phyloP scores from a whole-genome alignment of 2,329 filamentous ascomycete genomes.

The Penicillium sp. region DNA sequence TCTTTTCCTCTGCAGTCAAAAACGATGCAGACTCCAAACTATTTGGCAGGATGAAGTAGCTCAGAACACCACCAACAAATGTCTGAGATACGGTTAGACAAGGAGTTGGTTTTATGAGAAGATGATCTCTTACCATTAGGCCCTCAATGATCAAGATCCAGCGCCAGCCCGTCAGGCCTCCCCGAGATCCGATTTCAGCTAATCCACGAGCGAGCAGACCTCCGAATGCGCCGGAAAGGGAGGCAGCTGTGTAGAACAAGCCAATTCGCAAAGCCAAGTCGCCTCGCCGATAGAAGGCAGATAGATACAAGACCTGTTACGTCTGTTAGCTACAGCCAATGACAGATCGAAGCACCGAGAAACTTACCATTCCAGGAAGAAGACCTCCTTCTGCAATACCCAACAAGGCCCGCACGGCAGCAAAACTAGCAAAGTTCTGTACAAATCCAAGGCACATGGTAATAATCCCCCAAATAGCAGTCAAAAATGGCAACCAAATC shows the following conservation, averaged over 20 bases:
- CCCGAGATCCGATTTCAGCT: constrained; percentile 55
- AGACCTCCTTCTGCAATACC: constrained; percentile 63
- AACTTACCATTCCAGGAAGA: constrained; percentile 59
- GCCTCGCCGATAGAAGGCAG: constrained; percentile 57
- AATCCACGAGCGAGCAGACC: constrained; percentile 60
- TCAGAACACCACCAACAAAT: constrained; percentile 50
- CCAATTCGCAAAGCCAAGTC: constrained; percentile 63
- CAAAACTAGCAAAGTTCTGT: constrained; percentile 51
- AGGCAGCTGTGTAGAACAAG: constrained; percentile 65
- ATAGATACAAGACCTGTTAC: constrained; percentile 59
- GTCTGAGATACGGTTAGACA: constrained; percentile 43
- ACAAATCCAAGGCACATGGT: constrained; percentile 45
- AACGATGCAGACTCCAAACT: constrained; percentile 53
- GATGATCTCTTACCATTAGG: constrained; percentile 25
- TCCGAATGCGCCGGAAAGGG: constrained; percentile 62
- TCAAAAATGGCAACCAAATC: constrained; percentile 58
- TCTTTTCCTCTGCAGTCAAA: constrained; percentile 52
- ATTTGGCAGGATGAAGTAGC: constrained; percentile 56
- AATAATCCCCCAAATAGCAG: constrained; percentile 56
- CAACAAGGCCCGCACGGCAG: constrained; percentile 58
- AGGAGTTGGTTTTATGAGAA: background rate
- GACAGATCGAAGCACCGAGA: background rate
- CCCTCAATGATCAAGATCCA: constrained; percentile 64
- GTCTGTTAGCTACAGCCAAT: constrained; percentile 5
- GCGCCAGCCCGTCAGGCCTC: constrained; percentile 55